Base-by-base conservation (phyloP, 148 eudicot species). In the Rhododendron ferrugineum region DNA sequence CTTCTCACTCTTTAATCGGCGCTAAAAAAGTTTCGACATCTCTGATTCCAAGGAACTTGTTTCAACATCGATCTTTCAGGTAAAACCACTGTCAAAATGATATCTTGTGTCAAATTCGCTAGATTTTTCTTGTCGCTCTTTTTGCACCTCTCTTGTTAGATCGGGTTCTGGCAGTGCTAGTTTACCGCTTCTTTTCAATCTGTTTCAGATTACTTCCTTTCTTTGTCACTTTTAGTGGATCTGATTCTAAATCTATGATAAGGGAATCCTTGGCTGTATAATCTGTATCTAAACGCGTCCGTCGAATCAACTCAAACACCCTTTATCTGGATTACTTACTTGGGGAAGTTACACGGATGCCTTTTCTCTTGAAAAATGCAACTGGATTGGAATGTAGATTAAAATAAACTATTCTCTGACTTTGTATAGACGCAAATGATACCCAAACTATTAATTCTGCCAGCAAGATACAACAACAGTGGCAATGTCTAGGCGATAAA, bases 171-270 rank as follows among this genome's bases (percentile, higher is more conserved):
- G 4, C 60, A 47, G 28, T 79, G 36, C 20, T 49, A 14, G 23
- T 79, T 30, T 30, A 79, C 20, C 28, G 26, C 46, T 81, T 40
- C 32, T 7, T 58, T 40, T 58, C 13, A 36, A 81, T 81, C 30
- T 50, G 72, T 81, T 49, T 81, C 82, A 52, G 64, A 37, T 40
- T 47, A 28, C 73, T 81, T 22, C 44, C 15, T 81, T 36, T 81
- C 15, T 54, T 80, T 80, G 3, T 20, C 28, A 79, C 50, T 49
- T 72, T 78, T n/a, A 46, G 16, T 78, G 52, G 46, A 78, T 44
- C 80, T 79, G 79, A 42, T 76, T 8, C 50, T 76, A 22, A 36
- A 40, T 42, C 13, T 76, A 40, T 76, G 9, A 15, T 36, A 73
- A 5, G 9, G 42, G 36, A 36, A 73, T 28, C 23, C 36, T 36